phyloP scores from a whole-genome alignment of 225 moss, liverwort and hornwort species.

The Asterella californica region DNA sequence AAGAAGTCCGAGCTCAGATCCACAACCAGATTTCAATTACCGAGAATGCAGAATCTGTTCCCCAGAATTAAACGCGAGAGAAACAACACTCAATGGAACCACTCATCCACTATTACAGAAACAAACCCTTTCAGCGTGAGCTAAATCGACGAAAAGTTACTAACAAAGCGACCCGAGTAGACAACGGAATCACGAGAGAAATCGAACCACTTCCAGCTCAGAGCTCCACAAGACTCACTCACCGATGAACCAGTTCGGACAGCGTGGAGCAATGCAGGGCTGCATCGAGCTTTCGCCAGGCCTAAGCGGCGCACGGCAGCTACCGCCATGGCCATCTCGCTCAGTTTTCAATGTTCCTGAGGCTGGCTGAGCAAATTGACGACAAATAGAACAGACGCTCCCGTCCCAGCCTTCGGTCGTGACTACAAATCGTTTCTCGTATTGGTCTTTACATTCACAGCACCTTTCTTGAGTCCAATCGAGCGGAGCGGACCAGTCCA shows the following conservation, averaged over 20 bases:
- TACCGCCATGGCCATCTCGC: slow-evolving; percentile 56
- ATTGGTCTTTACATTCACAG: not conserved
- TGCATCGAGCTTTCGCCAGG: slow-evolving; percentile 39
- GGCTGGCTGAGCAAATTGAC: not conserved
- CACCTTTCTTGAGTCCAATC: not conserved
- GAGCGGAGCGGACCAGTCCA: not conserved
- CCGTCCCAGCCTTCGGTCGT: not conserved
- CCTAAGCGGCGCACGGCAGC: slow-evolving; percentile 59
- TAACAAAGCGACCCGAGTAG: not conserved
- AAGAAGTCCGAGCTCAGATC: too few species aligned
- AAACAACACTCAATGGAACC: not conserved
- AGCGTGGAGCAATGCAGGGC: slow-evolving; percentile 32
- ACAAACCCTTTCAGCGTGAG: not conserved
- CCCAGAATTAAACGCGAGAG: not conserved
- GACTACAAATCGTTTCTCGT: not conserved
- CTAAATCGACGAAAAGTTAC: not conserved
- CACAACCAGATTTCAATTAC: too few species aligned
- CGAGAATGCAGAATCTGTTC: too few species aligned
- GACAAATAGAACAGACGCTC: not conserved
- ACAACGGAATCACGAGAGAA: not conserved
- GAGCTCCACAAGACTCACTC: slow-evolving; percentile 21
- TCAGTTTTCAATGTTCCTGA: not conserved
- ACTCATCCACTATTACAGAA: not conserved
- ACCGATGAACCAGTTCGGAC: slow-evolving; percentile 28
- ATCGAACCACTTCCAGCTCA: not conserved